Evolutionary conservation across 352 stramenopile species (phyloP).

Genomic region (Globisporangium cylindrosporum): DNA sequence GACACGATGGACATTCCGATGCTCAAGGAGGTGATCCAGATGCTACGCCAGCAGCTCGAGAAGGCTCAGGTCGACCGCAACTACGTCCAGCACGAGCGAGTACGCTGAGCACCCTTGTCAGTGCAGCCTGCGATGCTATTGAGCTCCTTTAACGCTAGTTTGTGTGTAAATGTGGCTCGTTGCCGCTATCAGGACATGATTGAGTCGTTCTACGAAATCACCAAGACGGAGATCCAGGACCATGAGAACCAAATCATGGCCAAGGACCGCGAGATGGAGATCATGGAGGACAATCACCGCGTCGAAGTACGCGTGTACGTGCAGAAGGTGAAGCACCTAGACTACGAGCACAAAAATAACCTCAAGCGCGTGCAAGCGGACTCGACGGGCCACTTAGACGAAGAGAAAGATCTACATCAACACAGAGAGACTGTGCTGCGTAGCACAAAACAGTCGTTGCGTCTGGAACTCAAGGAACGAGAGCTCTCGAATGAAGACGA

Average conservation of each 20-base stretch:
- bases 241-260: slow-evolving; percentile 89
- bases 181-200: slow-evolving; percentile 86
- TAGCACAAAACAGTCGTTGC: slow-evolving; percentile 69
- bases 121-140: no score
- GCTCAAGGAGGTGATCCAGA: slow-evolving; percentile 91
- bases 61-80: slow-evolving; percentile 91
- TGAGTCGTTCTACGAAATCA: slow-evolving; percentile 94
- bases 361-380: slow-evolving; percentile 83
- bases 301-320: slow-evolving; percentile 92
- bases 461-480: slow-evolving; percentile 80
- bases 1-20: slow-evolving; percentile 92
- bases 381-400: slow-evolving; percentile 58
- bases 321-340: slow-evolving; percentile 94
- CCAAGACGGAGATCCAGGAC: slow-evolving; percentile 89
- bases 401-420: slow-evolving; percentile 71
- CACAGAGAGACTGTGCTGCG: slow-evolving; percentile 62
- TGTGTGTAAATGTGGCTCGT: not conserved
- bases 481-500: slow-evolving; percentile 87
- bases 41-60: slow-evolving; percentile 90
- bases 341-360: slow-evolving; percentile 95
- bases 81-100: slow-evolving; percentile 93
- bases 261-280: slow-evolving; percentile 94
- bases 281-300: slow-evolving; percentile 95
- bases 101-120: slow-evolving; percentile 12
- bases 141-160: no score